Evolutionary conservation across 371 early-diverging fungal species (phyloP).

Genomic region (Fennellomyces sp.): DNA sequence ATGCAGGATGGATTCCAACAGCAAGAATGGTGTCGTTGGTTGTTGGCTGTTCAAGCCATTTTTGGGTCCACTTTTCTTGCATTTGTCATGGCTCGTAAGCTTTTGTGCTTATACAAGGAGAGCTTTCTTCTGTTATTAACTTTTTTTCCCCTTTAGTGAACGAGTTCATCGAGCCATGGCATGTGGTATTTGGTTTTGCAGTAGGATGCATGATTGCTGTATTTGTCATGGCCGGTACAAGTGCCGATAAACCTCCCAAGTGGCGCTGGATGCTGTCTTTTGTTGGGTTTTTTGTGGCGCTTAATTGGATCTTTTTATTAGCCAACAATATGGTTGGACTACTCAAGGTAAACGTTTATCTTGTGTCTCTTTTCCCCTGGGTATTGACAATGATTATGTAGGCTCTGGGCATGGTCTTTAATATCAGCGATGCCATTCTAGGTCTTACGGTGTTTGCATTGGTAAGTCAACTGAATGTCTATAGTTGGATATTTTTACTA

Average conservation of each 20-base stretch:
- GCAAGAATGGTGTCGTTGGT: slow-evolving; percentile 45
- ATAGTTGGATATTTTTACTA: not conserved
- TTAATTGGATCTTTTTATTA: slow-evolving; percentile 81
- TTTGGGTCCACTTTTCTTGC: slow-evolving; percentile 37
- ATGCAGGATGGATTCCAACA: slow-evolving; percentile 14
- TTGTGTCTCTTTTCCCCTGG: not conserved
- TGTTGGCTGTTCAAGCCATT: slow-evolving; percentile 42
- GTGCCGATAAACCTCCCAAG: slow-evolving; percentile 29
- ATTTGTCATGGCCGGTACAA: slow-evolving; percentile 22
- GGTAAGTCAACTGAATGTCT: slow-evolving; percentile 35
- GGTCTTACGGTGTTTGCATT: slow-evolving; percentile 85
- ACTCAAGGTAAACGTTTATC: slow-evolving; percentile 48
- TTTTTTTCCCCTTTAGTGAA: slow-evolving; percentile 20
- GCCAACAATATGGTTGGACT: slow-evolving; percentile 84
- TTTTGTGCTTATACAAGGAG: not conserved
- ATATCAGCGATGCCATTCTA: slow-evolving; percentile 81
- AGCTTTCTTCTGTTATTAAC: not conserved
- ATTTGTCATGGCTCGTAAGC: slow-evolving; percentile 34
- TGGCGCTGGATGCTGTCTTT: slow-evolving; percentile 58
- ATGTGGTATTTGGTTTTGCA: slow-evolving; percentile 21
- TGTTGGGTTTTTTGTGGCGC: slow-evolving; percentile 71
- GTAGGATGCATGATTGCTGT: slow-evolving; percentile 24
- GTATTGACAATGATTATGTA: slow-evolving; percentile 19
- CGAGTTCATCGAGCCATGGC: slow-evolving; percentile 16
- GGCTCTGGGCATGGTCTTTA: slow-evolving; percentile 74